Evolutionary conservation across 208 protist genomes (phyloP), one percentile per base, ranked within the genome.

Genomic region (Leishmania amazonensis): DNA sequence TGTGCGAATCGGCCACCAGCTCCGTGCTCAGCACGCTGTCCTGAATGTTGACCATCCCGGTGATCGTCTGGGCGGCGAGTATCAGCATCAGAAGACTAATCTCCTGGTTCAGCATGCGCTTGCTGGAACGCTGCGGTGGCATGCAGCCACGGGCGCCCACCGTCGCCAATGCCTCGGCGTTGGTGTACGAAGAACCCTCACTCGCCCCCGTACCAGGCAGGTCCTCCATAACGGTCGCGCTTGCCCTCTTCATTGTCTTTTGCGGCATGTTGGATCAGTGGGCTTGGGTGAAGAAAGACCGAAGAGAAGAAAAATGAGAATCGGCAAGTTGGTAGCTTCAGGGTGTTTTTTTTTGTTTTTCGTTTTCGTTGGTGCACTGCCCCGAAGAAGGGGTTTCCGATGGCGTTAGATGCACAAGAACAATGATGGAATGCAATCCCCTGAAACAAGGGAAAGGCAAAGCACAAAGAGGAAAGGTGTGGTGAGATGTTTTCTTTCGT

Each of bases 11-110:
- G 0, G 90, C 89, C 62, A 96, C 86, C 80, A 91, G 68, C 79
- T 96, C 92, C n/a, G 89, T 93, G 85, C 90, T 94, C 70, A 94
- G 85, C 70, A 84, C 79, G 68, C 87, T 79, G 40, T 86, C 77
- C 67, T 81, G 65, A 51, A 83, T 78, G 76, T 77, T 82, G 40
- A 64, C 75, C 75, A 89, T 58, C 68, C 87, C 87, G n/a, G 85
- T 81, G n/a, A 89, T 58, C 40, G 85, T 87, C 67, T 92, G 79
- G 45, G 87, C 84, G 51, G 86, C 86, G 80, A 96, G 85, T 51
- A 91, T 68, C 28, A 94, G 78, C 80, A 96, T 85, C 51, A 90
- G 74, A 71, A 91, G 42, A 47, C 88, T 80, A 49, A 96, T 89
- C 84, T 94, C 87, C 17, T 81, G 77, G 54, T 71, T 81, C 62